Base-by-base conservation (phyloP, 129 eudicot species). In the Tagetes erecta region DNA sequence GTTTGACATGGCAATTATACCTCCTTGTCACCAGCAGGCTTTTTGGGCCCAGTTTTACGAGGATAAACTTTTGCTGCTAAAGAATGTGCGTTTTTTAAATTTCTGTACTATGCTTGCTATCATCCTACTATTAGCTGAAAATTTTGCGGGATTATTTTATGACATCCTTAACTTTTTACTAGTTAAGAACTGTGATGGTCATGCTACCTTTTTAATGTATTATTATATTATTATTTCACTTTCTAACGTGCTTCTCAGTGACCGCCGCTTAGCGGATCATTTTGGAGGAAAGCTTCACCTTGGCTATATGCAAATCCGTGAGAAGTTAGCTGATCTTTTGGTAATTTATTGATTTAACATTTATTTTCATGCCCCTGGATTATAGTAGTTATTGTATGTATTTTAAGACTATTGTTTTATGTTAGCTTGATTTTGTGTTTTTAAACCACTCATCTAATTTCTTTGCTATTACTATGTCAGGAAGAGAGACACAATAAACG, bases 1-100 rank as follows among this genome's bases (percentile, higher is more conserved):
- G 71, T 86, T 94, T 94, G 98, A 94, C 96, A 81, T 85, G 87
- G 98, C 77, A 78, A 87, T 84, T 83, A 88, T 88, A 90, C 96
- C 96, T 93, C 97, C 97, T 88, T 94, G 89, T 94, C 91, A 90
- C 96, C 98, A 93, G 92, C 96, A 94, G 97, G 96, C 98, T 94
- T 88, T 88, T 90, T 94, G 97, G 96, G 97, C 97, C 96, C 97
- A 88, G 89, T 93, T 90, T 90, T 90, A 87, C 97, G 96, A 90
- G 97, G 98, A 90, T 94, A 90, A 83, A 84, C 97, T 94, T 94
- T 81, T 88, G 97, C 97, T 62, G 98, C 98, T 90, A 90, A 87
- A 86, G 88, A 90, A 94, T 94, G 98, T 94, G 98, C 98, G 98
- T 94, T 81, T 83, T 87, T 87, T 64, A 45, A 10, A 64, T 80